Evolutionary conservation across 371 early-diverging fungal species (phyloP).

Genomic region (Dinochytrium kinnereticum): DNA sequence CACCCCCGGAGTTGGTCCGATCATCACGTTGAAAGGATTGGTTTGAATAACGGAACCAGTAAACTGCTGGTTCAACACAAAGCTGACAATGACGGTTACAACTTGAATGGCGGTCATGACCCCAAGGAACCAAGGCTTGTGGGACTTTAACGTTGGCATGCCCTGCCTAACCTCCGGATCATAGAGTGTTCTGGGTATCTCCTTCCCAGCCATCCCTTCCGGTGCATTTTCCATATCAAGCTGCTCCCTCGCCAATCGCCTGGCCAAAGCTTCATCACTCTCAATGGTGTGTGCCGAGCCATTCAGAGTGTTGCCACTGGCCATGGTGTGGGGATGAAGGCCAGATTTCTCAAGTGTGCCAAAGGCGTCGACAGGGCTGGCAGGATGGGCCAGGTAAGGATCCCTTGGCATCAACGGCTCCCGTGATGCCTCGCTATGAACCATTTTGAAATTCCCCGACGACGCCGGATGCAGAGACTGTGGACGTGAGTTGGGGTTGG

Average conservation of each 20-base stretch:
- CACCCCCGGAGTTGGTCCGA: constrained; percentile 54
- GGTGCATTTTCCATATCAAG: neutral
- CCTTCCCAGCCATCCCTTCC: constrained; percentile 21
- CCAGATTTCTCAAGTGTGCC: neutral
- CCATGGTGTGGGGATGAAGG: too few species aligned
- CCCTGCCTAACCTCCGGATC: constrained; percentile 46
- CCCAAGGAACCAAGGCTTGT: constrained; percentile 47
- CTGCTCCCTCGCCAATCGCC: constrained; percentile 4
- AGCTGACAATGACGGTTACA: constrained; percentile 29
- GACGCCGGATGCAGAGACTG: neutral
- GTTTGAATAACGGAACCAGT: constrained; percentile 52
- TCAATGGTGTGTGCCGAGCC: neutral
- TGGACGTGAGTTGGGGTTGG: constrained; percentile 12
- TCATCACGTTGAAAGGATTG: constrained; percentile 56
- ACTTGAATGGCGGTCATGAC: constrained; percentile 46
- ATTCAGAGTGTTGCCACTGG: neutral
- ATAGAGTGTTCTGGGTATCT: constrained; percentile 34
- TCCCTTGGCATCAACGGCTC: neutral
- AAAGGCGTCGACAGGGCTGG: neutral
- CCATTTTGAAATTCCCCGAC: neutral
- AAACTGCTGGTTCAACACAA: constrained; percentile 43
- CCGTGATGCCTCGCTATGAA: neutral
- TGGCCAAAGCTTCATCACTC: neutral
- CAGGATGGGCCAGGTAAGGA: neutral
- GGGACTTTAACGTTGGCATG: constrained; percentile 39